Base-by-base conservation (phyloP, 2,329 filamentous ascomycete species). In the Pyricularia sp. region DNA sequence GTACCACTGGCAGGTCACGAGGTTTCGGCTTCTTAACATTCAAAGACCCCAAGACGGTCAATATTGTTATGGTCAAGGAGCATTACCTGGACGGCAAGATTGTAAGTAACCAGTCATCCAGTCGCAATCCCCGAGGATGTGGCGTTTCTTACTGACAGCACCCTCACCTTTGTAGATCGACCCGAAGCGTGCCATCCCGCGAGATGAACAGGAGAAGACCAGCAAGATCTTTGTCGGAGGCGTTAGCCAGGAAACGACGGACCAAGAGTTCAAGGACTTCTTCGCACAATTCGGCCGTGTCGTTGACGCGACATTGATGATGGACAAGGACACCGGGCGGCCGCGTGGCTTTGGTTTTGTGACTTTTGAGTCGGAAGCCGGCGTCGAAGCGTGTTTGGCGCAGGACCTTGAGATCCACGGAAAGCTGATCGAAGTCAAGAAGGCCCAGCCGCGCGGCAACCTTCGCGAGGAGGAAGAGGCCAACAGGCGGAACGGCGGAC, bases 41-140 rank as follows among this genome's bases (percentile, higher is more conserved):
- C 84, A 96, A 92, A 78, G 95, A 99, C 76, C 91, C 95, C 65
- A 97, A 97, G 82, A 97, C 93, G 4, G 95, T 99, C 73, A 99
- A 99, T 78, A 97, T 93, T 73, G 95, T 99, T 72, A 99, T 99
- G 95, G 95, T 99, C 71, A 99, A 99, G 81, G 95, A 99, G 78
- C 95, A 99, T 79, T 97, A 94, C 74, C 86, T 99, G 26, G 95
- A 99, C 77, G 95, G 95, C 71, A 99, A 99, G 81, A 97, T 99
- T 79, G 95, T 98, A 86, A 83, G 92, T 25, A 36, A 11, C 28
- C 28, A 17, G 4, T 42, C 63, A 12, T 4, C 7, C 25, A 28
- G 6, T 17, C 25, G 25, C 23, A 17, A 64, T 28, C 25, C 23
- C 12, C 9, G 4, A 10, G 28, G 23, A 61, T 26, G 58, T 25